phyloP scores from a whole-genome alignment of 306 rosid genomes.

The Castanea crenata region DNA sequence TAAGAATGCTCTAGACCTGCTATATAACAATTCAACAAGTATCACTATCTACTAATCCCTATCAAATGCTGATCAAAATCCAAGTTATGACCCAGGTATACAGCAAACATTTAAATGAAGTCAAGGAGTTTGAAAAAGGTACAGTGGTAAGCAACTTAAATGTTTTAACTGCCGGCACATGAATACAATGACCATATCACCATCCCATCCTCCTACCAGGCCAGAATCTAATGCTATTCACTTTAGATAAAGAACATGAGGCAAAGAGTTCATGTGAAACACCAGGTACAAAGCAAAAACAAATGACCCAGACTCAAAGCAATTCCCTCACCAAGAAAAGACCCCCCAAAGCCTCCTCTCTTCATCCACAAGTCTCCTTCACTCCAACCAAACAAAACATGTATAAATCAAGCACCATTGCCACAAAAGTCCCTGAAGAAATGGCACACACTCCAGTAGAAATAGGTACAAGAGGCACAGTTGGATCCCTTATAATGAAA shows the following conservation, averaged over 20 bases:
- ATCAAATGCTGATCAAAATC: slow-evolving; percentile 11
- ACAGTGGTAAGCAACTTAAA: slow-evolving; percentile 30
- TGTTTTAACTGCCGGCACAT: slow-evolving; percentile 54
- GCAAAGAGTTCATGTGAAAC: slow-evolving; percentile 37
- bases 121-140: slow-evolving; percentile 21
- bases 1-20: neutral
- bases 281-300: slow-evolving; percentile 28
- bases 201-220: slow-evolving; percentile 29
- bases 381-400: slow-evolving; percentile 40
- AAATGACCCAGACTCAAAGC: slow-evolving; percentile 37
- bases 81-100: slow-evolving; percentile 23
- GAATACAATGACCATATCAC: slow-evolving; percentile 45
- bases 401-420: slow-evolving; percentile 31
- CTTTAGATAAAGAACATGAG: slow-evolving; percentile 34
- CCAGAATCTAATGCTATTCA: slow-evolving; percentile 22
- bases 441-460: slow-evolving; percentile 44
- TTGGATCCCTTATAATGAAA: slow-evolving; percentile 64
- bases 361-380: slow-evolving; percentile 39
- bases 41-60: slow-evolving; percentile 9
- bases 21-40: neutral
- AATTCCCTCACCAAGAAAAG: slow-evolving; percentile 35
- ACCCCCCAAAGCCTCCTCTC: slow-evolving; percentile 36
- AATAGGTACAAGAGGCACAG: slow-evolving; percentile 66
- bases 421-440: slow-evolving; percentile 31
- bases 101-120: slow-evolving; percentile 20